Conservation (phyloP, 805 yeast genomes). For the Starmerella floricola region DNA sequence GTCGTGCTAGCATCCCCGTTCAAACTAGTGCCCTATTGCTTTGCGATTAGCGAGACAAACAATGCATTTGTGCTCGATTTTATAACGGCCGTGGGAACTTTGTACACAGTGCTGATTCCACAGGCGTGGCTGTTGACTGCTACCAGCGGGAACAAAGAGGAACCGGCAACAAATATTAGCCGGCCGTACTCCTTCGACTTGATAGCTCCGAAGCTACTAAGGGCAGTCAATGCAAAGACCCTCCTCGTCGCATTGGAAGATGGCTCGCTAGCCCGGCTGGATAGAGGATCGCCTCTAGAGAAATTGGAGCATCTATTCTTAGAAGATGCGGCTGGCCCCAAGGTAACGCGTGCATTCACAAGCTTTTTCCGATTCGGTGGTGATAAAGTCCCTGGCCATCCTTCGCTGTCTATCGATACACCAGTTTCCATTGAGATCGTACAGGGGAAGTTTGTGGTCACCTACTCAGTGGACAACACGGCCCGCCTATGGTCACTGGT, state of each 20-base stretch:
- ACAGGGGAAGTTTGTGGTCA: slow-evolving; percentile 30
- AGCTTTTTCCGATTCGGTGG: slow-evolving; percentile 14
- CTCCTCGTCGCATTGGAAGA: slow-evolving; percentile 54
- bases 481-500: slow-evolving; percentile 51
- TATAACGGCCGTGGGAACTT: slow-evolving; percentile 39
- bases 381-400: slow-evolving; percentile 34
- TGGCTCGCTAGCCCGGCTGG: slow-evolving; percentile 49
- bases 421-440: slow-evolving; percentile 29
- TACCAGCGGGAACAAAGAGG: slow-evolving; percentile 26
- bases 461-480: slow-evolving; percentile 43
- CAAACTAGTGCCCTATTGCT: slow-evolving; percentile 30
- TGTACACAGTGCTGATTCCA: slow-evolving; percentile 36
- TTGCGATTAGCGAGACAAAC: slow-evolving; percentile 28
- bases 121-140: slow-evolving; percentile 7
- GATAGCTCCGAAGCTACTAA: slow-evolving; percentile 44
- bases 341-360: slow-evolving; percentile 6
- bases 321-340: slow-evolving; percentile 14
- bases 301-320: slow-evolving; percentile 32
- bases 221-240: slow-evolving; percentile 35
- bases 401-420: slow-evolving; percentile 31
- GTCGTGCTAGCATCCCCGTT: slow-evolving; percentile 35
- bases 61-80: slow-evolving; percentile 23
- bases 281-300: slow-evolving; percentile 24
- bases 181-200: slow-evolving; percentile 41
- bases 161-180: too few relatives aligned